Evolutionary conservation across 2,329 filamentous ascomycete genomes (phyloP).

Genomic region (Cephalotrichum gorgonifer): DNA sequence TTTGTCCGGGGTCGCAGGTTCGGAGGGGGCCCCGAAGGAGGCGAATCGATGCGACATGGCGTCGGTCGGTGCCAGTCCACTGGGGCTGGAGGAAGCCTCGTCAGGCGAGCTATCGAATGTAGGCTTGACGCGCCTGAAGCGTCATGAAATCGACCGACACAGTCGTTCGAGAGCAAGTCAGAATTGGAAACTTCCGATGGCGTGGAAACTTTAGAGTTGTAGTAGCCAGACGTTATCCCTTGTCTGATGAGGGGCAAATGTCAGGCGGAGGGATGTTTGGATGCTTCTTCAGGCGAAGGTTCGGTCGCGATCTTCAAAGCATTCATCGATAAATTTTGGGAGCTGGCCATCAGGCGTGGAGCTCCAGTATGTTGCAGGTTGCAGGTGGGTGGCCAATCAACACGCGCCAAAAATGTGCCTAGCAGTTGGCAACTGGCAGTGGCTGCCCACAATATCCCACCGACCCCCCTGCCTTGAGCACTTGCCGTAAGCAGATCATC

Average conservation of each 20-base stretch:
- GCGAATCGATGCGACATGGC: constrained; percentile 31
- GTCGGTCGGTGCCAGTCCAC: not conserved
- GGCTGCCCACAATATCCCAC: no score
- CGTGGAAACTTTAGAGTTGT: not conserved
- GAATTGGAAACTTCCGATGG: not conserved
- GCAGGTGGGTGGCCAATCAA: not conserved
- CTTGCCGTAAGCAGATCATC: no score
- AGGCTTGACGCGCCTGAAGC: not conserved
- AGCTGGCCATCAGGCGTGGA: not conserved
- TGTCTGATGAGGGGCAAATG: not conserved
- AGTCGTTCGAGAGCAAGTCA: not conserved
- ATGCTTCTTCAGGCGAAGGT: not conserved
- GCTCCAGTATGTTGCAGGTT: not conserved
- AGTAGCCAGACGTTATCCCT: not conserved
- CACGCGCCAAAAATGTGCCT: not conserved
- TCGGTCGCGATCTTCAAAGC: not conserved
- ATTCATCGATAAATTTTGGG: constrained; percentile 1
- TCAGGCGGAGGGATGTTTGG: not conserved
- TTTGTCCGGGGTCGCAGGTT: constrained; percentile 38
- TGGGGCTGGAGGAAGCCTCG: not conserved
- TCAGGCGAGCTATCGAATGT: not conserved
- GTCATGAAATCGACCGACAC: not conserved
- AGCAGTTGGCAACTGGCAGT: not conserved
- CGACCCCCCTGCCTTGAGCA: no score
- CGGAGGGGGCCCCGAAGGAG: constrained; percentile 30